phyloP scores from a whole-genome alignment of 306 rosid species.

The Notholithocarpus densiflorus region DNA sequence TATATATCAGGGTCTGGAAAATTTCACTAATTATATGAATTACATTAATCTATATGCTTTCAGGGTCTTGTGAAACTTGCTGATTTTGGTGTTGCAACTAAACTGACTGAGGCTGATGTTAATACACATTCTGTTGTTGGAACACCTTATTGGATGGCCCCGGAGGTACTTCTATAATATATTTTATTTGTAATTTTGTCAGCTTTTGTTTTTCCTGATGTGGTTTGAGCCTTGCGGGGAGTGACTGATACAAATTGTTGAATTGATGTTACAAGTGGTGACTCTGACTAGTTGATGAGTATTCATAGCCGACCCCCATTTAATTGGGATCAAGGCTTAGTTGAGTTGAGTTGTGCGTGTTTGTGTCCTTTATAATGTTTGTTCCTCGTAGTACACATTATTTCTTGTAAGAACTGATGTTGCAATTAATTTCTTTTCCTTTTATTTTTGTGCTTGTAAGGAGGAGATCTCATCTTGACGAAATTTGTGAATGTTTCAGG shows the following conservation, averaged over 20 bases:
- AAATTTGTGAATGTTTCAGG: slow-evolving; percentile 52
- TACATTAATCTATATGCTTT: slow-evolving; percentile 15
- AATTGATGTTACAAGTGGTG: background rate
- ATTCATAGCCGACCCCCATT: background rate
- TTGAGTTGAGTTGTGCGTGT: background rate
- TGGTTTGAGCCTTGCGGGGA: background rate
- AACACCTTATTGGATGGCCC: slow-evolving; percentile 99
- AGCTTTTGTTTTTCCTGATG: background rate
- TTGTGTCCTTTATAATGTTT: background rate
- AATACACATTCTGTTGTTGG: slow-evolving; percentile 99
- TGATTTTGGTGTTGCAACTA: slow-evolving; percentile 99
- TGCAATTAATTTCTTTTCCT: background rate
- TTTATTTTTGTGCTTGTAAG: background rate
- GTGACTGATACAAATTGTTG: background rate
- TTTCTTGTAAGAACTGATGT: background rate
- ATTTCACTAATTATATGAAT: slow-evolving; percentile 8
- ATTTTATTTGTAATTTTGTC: background rate
- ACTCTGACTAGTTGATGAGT: background rate
- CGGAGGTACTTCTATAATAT: slow-evolving; percentile 66
- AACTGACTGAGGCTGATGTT: slow-evolving; percentile 95
- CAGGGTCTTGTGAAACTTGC: slow-evolving; percentile 99
- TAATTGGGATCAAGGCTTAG: background rate
- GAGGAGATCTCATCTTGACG: slow-evolving; percentile 15
- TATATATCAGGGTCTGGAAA: background rate
- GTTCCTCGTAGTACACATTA: background rate